Conservation (phyloP, 352 stramenopile species). For the Pythium utonaiense region DNA sequence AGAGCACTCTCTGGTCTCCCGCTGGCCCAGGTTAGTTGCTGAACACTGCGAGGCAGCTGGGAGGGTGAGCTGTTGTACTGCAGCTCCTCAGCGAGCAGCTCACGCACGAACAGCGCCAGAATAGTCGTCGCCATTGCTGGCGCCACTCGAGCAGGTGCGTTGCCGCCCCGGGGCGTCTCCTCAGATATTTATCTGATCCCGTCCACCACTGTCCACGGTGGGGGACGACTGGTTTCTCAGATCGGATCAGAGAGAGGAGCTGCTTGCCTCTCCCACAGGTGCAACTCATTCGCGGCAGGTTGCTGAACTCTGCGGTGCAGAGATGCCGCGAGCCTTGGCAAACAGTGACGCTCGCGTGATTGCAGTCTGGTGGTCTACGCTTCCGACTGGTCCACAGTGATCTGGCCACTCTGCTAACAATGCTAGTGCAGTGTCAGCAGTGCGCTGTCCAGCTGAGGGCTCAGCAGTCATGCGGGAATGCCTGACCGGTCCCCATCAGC, state of each 20-base stretch:
- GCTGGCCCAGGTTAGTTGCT: neutral
- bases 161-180: too few relatives aligned
- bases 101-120: neutral
- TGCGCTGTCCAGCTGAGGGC: too few relatives aligned
- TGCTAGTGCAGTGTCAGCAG: too few relatives aligned
- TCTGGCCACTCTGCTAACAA: too few relatives aligned
- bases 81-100: neutral
- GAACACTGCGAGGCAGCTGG: neutral
- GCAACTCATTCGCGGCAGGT: neutral
- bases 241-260: neutral
- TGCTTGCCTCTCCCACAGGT: neutral
- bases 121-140: neutral
- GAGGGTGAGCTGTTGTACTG: neutral
- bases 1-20: neutral
- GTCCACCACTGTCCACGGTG: conserved; percentile 12
- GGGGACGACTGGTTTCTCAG: conserved; percentile 4
- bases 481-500: too few relatives aligned
- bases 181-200: conserved; percentile 8
- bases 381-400: too few relatives aligned
- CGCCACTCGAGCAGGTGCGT: neutral
- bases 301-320: neutral
- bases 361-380: too few relatives aligned
- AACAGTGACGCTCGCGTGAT: too few relatives aligned
- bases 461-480: too few relatives aligned
- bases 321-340: neutral